Conservation (phyloP, 768 basidiomycete species). For the Pulveroboletus ravenelii region DNA sequence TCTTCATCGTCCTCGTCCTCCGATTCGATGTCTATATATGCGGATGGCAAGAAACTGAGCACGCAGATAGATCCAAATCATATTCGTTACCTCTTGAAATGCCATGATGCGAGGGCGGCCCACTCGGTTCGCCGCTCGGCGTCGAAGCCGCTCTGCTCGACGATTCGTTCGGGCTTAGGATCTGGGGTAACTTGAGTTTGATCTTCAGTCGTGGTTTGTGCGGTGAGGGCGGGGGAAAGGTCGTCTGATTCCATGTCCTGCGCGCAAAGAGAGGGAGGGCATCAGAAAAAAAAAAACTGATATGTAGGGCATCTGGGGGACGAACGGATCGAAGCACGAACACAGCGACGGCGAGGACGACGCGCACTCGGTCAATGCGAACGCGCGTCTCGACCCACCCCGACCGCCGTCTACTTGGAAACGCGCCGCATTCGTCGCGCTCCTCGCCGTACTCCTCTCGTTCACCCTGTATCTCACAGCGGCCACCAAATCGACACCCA, state of each 20-base stretch:
- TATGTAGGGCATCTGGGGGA: too few species aligned
- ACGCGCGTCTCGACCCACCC: too few species aligned
- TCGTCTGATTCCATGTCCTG: conserved; percentile 35
- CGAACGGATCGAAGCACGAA: too few species aligned
- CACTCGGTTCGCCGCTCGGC: conserved; percentile 22
- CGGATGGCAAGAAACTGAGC: background rate
- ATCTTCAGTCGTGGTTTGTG: conserved; percentile 52
- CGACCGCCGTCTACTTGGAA: too few species aligned
- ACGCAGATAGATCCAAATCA: too few species aligned
- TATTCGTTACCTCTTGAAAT: conserved; percentile 18
- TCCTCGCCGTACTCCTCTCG: too few species aligned
- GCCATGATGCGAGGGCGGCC: conserved; percentile 22
- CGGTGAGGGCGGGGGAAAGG: conserved; percentile 28
- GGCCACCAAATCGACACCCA: too few species aligned
- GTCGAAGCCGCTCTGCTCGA: conserved; percentile 27
- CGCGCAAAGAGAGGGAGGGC: background rate
- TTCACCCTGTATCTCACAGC: too few species aligned
- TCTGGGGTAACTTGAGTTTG: conserved; percentile 51
- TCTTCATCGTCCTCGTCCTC: background rate
- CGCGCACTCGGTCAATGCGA: too few species aligned
- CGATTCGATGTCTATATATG: background rate
- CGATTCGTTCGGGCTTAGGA: conserved; percentile 30
- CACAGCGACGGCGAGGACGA: too few species aligned
- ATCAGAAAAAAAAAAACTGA: too few species aligned
- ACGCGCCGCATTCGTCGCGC: too few species aligned